Percentiles rank a stretch among this genome's conserved stretches.
phyloP scores from a whole-genome alignment of 2,329 filamentous ascomycete genomes.

The Sordariomycetes sp. region DNA sequence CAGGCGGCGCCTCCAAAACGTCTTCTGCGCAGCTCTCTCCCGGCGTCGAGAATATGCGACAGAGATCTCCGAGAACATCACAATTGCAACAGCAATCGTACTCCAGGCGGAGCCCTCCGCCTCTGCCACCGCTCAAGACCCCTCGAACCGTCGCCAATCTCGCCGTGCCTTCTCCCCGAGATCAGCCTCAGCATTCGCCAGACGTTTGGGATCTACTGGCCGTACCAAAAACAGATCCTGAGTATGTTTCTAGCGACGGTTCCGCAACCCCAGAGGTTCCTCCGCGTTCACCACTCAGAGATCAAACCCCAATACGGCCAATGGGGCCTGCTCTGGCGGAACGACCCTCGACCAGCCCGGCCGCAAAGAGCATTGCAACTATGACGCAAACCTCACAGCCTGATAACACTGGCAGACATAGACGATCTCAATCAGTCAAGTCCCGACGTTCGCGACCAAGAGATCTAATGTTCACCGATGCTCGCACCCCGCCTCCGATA shows the following conservation, averaged over 20 bases:
- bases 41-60: slow-evolving; percentile 36
- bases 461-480: slow-evolving; percentile 6
- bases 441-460: neutral
- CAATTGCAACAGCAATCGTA: too few species aligned
- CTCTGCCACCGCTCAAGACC: neutral
- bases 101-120: neutral
- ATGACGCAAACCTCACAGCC: neutral
- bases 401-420: neutral
- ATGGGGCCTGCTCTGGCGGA: too few species aligned
- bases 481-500: slow-evolving; percentile 5
- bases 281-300: neutral
- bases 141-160: neutral
- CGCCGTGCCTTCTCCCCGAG: neutral
- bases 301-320: too few species aligned
- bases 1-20: slow-evolving; percentile 25
- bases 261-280: neutral
- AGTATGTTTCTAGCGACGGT: too few species aligned
- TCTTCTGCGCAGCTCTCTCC: slow-evolving; percentile 43
- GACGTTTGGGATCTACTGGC: slow-evolving; percentile 1
- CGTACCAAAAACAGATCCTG: too few species aligned
- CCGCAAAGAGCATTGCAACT: neutral
- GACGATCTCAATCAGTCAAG: neutral
- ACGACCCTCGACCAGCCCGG: neutral
- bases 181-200: neutral
- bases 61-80: slow-evolving; percentile 35